These are phyloP conservation scores for Hortaea werneckii DNA, from an alignment of 2,329 filamentous ascomycete species.

Conservation along the genomic window DNA sequence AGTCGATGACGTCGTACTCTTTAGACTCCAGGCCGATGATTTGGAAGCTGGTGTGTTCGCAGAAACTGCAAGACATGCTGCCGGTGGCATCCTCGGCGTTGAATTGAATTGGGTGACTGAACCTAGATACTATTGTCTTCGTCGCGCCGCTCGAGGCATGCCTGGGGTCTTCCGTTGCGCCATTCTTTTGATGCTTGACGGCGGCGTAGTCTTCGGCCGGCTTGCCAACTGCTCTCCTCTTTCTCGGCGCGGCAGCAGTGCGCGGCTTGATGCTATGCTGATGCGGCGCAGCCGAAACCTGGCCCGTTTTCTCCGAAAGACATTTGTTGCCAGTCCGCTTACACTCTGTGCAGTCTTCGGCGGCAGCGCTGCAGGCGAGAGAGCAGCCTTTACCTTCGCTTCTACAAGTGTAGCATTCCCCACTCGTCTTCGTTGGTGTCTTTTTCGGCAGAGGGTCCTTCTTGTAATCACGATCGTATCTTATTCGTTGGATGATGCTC, in stretches of 20 bases:
- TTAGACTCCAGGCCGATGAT: conserved; percentile 26
- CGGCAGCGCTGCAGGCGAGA: conserved; percentile 6
- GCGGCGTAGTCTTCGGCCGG: neutral
- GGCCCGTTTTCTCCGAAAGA: conserved; percentile 1
- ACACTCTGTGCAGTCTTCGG: conserved; percentile 6
- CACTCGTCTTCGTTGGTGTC: conserved; percentile 2
- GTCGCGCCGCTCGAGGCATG: neutral
- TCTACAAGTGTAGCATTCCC: conserved; percentile 7
- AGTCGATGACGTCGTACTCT: conserved; percentile 23
- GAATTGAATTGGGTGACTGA: conserved; percentile 33
- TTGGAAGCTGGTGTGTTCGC: conserved; percentile 26
- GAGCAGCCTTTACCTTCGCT: conserved; percentile 10
- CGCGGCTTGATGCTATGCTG: neutral
- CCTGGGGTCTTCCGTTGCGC: neutral
- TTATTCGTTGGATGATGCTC: conserved; percentile 11
- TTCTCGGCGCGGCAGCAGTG: neutral
- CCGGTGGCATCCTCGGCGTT: conserved; percentile 16
- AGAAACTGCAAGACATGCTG: conserved; percentile 31
- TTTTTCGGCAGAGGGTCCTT: conserved; percentile 2
- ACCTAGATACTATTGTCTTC: conserved; percentile 25
- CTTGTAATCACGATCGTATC: conserved; percentile 13
- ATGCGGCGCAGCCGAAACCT: neutral
- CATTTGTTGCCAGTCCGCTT: conserved; percentile 3
- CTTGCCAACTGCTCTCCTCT: neutral
- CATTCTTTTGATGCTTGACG: neutral